These are phyloP conservation scores for Scorias spongiosa DNA, from an alignment of 2,329 filamentous ascomycete genomes.

Conservation along the genomic window DNA sequence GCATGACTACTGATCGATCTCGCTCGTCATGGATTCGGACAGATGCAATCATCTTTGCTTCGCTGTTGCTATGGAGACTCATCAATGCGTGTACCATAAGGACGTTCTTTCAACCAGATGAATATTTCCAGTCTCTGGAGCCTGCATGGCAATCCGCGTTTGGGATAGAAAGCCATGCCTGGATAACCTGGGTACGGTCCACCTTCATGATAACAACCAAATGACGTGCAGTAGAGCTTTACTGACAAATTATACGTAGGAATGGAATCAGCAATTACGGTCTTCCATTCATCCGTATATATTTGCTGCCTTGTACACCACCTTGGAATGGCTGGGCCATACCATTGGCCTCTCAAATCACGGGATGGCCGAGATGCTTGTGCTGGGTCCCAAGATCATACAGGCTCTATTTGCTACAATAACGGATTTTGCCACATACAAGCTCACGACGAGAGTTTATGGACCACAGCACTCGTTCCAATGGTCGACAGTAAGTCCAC, in stretches of 20 bases:
- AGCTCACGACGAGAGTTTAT: constrained; percentile 58
- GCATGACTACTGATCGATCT: no score
- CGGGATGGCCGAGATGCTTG: constrained; percentile 49
- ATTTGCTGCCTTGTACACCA: constrained; percentile 61
- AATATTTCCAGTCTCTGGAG: constrained; percentile 91
- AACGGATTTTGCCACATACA: constrained; percentile 80
- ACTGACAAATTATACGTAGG: constrained; percentile 37
- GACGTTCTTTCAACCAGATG: constrained; percentile 97
- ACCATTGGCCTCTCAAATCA: constrained; percentile 39
- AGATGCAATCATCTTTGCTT: constrained; percentile 9
- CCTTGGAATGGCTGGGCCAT: constrained; percentile 41
- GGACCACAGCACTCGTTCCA: constrained; percentile 25
- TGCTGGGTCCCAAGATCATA: constrained; percentile 56
- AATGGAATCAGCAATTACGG: constrained; percentile 79
- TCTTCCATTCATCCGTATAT: constrained; percentile 83
- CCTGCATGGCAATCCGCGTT: constrained; percentile 86
- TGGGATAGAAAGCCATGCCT: constrained; percentile 61
- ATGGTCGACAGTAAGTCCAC: constrained; percentile 41
- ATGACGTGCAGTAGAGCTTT: not conserved
- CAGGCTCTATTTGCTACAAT: constrained; percentile 67
- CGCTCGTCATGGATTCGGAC: not conserved
- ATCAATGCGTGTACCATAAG: constrained; percentile 62
- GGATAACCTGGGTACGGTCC: constrained; percentile 75
- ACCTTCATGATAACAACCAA: constrained; percentile 2
- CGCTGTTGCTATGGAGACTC: constrained; percentile 53